Evolutionary conservation across 108 stramenopile genomes (phyloP), one percentile per base, ranked within the genome.

Genomic region (Discostella stelligeroides): DNA sequence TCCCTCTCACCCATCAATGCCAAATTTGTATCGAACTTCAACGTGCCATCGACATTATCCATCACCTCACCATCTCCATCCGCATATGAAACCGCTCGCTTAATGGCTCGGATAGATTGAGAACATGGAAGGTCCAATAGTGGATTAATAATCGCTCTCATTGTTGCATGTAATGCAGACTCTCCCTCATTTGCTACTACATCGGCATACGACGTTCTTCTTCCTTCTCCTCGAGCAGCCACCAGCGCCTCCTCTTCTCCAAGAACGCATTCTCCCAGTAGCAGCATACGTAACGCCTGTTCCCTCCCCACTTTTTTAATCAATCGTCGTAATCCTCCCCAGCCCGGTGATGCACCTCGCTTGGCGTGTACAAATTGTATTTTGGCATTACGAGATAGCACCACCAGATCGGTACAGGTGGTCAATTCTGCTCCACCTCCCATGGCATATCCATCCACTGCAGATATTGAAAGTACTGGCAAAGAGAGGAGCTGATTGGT

Each of bases 361-460:
- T 40, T 51, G 24, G 63, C 78, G 43, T 79, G 78, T 14, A 79
- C 78, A 57, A 79, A 79, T 25, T 63, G 62, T 9, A 79, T 49
- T 27, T 43, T 49, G 1, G 78, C 70, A 23, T 51, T 18, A 3
- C 48, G 55, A 18, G 70, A 66, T 18, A 79, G n/a, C 1, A 79
- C 78, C 25, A 79, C 70, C 20, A 72, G 53, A 72, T 79, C 78
- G 23, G 78, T 72, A 38, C 60, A 66, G 2, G 78, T 79, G 0
- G 65, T 30, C 11, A 79, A 63, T 58, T 79, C 78, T 24, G 79
- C 79, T 9, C 79, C 79, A 21, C 79, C 79, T n/a, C 79, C 79
- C 12, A 72, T 42, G 30, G 71, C 79, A 59, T 68, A 40, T 3
- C 79, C 79, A 51, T 80, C 71, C 0, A 80, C 23, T 0, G 79